Evolutionary conservation across 2,329 filamentous ascomycete species (phyloP).

Genomic region (Penicillium sp.): DNA sequence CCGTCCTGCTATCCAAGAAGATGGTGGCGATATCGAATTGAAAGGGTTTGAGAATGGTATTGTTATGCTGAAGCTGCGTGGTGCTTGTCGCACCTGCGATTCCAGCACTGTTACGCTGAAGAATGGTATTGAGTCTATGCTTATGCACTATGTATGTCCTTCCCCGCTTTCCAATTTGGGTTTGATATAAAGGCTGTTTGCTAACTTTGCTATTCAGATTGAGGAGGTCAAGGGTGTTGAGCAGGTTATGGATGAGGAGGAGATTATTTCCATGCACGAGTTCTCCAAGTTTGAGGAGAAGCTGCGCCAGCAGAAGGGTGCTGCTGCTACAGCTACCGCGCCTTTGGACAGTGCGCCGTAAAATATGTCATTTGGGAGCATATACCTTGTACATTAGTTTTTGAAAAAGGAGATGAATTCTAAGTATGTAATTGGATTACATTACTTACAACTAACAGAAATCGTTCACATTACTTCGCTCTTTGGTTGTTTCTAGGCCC

Average conservation of each 20-base stretch:
- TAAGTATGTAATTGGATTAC: no score
- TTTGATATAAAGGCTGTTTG: background rate
- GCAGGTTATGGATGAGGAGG: constrained; percentile 87
- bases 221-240: constrained; percentile 92
- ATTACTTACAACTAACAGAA: no score
- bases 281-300: constrained; percentile 96
- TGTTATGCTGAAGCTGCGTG: constrained; percentile 82
- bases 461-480: background rate
- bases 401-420: background rate
- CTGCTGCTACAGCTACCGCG: constrained; percentile 52
- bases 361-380: background rate
- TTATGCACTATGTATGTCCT: constrained; percentile 84
- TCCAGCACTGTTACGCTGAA: constrained; percentile 95
- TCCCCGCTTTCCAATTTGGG: constrained; percentile 2
- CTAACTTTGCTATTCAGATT: constrained; percentile 59
- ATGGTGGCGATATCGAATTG: constrained; percentile 96
- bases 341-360: constrained; percentile 53
- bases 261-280: constrained; percentile 80
- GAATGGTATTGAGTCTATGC: constrained; percentile 97
- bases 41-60: constrained; percentile 82
- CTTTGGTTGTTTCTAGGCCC: background rate
- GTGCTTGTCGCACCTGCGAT: constrained; percentile 93
- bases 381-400: constrained; percentile 9
- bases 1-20: constrained; percentile 92
- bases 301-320: constrained; percentile 58